These are phyloP conservation scores for Cornus kousa DNA, from an alignment of 148 eudicot genomes.

Conservation along the genomic window DNA sequence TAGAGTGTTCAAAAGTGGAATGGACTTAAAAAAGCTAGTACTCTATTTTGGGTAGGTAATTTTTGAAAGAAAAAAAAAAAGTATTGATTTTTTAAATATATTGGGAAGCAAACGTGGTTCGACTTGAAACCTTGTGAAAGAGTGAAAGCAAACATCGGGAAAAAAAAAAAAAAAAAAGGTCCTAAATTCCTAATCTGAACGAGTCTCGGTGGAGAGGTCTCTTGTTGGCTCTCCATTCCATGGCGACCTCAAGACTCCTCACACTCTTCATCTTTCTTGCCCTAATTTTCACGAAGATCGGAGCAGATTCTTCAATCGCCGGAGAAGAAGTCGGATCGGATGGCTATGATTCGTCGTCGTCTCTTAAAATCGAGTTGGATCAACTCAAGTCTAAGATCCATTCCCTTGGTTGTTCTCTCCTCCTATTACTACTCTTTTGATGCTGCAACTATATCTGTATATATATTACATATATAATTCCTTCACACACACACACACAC, in stretches of 20 bases:
- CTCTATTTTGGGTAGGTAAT: too few species aligned
- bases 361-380: slow-evolving; percentile 41
- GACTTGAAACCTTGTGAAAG: background rate
- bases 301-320: slow-evolving; percentile 17
- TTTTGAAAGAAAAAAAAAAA: too few species aligned
- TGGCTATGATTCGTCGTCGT: slow-evolving; percentile 36
- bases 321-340: slow-evolving; percentile 26
- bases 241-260: slow-evolving; percentile 20
- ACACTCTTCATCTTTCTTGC: slow-evolving; percentile 17
- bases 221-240: background rate
- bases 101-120: background rate
- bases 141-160: background rate
- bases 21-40: too few species aligned
- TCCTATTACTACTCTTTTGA: background rate
- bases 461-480: background rate
- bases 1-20: too few species aligned
- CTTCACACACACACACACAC: background rate
- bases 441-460: background rate
- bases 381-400: slow-evolving; percentile 63
- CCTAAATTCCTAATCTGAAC: too few species aligned
- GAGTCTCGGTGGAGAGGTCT: background rate
- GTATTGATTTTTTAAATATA: too few species aligned
- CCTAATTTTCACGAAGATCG: slow-evolving; percentile 19
- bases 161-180: too few species aligned
- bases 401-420: slow-evolving; percentile 41